Evolutionary conservation across 345 rosid genomes (phyloP).

Genomic region (Brassica incana): DNA sequence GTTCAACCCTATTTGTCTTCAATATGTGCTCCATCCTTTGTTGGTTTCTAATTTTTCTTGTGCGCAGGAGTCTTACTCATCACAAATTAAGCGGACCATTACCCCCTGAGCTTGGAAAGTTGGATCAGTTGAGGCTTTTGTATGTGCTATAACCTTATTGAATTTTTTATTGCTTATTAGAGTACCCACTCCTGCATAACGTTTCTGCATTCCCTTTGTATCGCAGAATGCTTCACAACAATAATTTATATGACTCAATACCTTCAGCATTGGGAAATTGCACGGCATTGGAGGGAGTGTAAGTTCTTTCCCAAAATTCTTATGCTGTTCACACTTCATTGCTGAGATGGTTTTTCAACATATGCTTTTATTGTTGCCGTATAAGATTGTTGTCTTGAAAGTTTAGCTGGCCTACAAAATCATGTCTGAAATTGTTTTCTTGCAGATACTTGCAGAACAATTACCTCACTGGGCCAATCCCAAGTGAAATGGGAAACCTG

Average conservation of each 20-base stretch:
- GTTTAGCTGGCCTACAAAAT: conserved; percentile 15
- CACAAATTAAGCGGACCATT: conserved; percentile 80
- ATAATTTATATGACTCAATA: conserved; percentile 77
- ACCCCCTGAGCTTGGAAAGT: conserved; percentile 83
- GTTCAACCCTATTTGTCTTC: background rate
- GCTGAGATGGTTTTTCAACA: background rate
- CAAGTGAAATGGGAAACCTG: conserved; percentile 85
- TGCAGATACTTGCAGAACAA: conserved; percentile 90
- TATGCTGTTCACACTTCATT: background rate
- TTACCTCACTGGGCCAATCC: conserved; percentile 77
- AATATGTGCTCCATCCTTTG: conserved; percentile 1
- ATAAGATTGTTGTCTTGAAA: background rate
- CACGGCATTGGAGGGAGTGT: conserved; percentile 78
- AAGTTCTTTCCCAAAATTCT: conserved; percentile 38
- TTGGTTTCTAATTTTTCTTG: conserved; percentile 15
- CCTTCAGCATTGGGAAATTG: conserved; percentile 84
- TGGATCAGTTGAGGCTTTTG: conserved; percentile 70
- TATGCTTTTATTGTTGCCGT: too few relatives aligned
- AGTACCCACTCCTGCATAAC: conserved; percentile 28
- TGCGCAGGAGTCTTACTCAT: conserved; percentile 71
- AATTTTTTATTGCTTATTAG: conserved; percentile 7
- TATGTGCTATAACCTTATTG: conserved; percentile 45
- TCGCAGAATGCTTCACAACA: conserved; percentile 74
- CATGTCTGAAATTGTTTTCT: background rate
- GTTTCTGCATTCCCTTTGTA: conserved; percentile 23